Evolutionary conservation across 2,329 filamentous ascomycete species (phyloP).

Genomic region (Fusarium cyanostomum): DNA sequence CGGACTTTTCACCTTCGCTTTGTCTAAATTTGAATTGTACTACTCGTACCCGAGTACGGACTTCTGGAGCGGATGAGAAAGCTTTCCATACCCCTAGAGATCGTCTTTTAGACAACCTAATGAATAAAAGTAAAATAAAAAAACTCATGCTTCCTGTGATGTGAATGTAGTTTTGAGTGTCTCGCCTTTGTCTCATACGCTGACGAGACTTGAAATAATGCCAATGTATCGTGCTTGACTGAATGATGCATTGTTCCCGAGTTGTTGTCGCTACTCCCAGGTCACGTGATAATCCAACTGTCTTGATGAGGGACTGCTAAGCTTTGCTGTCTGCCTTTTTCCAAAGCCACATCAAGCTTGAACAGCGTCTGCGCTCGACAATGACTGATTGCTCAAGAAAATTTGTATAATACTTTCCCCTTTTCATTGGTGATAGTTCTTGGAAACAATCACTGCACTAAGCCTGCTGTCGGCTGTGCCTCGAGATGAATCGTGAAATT

Average conservation of each 20-base stretch:
- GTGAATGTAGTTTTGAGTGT: not conserved
- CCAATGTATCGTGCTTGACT: too few relatives aligned
- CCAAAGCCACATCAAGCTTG: too few relatives aligned
- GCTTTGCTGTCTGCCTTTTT: too few relatives aligned
- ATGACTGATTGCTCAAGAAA: not conserved
- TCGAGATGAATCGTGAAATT: slow-evolving; percentile 52
- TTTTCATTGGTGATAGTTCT: not conserved
- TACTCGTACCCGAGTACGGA: slow-evolving; percentile 50
- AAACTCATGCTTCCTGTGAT: not conserved
- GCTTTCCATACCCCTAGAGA: slow-evolving; percentile 52
- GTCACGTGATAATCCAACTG: too few relatives aligned
- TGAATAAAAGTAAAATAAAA: slow-evolving; percentile 56
- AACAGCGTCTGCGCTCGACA: too few relatives aligned
- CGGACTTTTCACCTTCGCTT: slow-evolving; percentile 52
- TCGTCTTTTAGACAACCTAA: slow-evolving; percentile 54
- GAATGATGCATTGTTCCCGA: too few relatives aligned
- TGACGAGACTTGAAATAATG: too few relatives aligned
- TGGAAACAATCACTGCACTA: not conserved
- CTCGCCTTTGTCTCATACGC: too few relatives aligned
- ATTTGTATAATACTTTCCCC: not conserved
- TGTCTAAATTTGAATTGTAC: slow-evolving; percentile 54
- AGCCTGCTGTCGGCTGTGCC: too few relatives aligned
- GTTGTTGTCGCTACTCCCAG: too few relatives aligned
- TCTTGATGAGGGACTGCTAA: too few relatives aligned
- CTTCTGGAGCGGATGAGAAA: slow-evolving; percentile 49